Percentiles rank a stretch among this genome's conserved stretches.
These are phyloP conservation scores for Galerina sulciceps DNA, from an alignment of 768 basidiomycete species.

Conservation along the genomic window DNA sequence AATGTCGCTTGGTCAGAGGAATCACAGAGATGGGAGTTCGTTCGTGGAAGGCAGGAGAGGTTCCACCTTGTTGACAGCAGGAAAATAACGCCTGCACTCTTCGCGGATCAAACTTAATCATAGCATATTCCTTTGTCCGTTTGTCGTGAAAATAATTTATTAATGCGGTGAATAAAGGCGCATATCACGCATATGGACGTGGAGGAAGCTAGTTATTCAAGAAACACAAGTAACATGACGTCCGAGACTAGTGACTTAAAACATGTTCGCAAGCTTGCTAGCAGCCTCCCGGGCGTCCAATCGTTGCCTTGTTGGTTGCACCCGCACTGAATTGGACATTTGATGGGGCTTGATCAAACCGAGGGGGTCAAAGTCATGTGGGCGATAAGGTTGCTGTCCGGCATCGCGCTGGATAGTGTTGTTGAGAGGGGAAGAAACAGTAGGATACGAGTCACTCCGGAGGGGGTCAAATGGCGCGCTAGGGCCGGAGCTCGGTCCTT, in stretches of 20 bases:
- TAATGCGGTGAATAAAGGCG: neutral
- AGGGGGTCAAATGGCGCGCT: conserved; percentile 38
- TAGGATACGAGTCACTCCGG: conserved; percentile 35
- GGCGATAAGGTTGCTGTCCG: conserved; percentile 25
- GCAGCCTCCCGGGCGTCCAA: conserved; percentile 87
- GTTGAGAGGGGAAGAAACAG: conserved; percentile 36
- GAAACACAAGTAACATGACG: neutral
- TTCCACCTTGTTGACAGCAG: conserved; percentile 44
- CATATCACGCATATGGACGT: neutral
- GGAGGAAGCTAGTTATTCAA: neutral
- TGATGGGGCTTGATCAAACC: conserved; percentile 61
- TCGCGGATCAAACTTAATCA: conserved; percentile 23
- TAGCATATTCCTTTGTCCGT: neutral
- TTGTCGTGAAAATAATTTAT: neutral
- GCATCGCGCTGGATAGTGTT: conserved; percentile 22
- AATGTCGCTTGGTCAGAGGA: conserved; percentile 45
- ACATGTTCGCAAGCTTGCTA: conserved; percentile 90
- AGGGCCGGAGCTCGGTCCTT: conserved; percentile 2
- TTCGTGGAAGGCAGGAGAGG: conserved; percentile 52
- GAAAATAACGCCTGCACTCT: conserved; percentile 13
- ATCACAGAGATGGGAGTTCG: conserved; percentile 49
- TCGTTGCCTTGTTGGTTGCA: conserved; percentile 71
- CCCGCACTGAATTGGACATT: conserved; percentile 76
- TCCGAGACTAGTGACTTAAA: conserved; percentile 48
- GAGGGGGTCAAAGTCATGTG: conserved; percentile 61